Conservation (phyloP, 2,329 filamentous ascomycete species). For the Corinectria fuckeliana region DNA sequence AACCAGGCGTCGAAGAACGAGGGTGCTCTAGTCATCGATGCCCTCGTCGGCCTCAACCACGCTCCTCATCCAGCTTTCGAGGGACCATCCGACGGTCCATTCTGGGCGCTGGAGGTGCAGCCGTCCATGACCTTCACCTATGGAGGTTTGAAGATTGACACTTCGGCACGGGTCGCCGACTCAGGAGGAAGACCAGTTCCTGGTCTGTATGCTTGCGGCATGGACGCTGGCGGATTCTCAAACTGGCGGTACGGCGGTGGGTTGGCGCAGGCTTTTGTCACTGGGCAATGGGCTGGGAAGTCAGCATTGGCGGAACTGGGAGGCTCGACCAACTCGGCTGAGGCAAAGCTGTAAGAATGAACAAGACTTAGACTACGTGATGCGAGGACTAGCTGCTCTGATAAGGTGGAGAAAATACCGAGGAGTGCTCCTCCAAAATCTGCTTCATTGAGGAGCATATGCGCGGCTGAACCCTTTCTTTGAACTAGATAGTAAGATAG, state of each 20-base stretch:
- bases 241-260: conserved; percentile 24
- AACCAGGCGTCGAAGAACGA: conserved; percentile 1
- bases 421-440: conserved; percentile 11
- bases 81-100: conserved; percentile 4
- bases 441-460: neutral
- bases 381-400: neutral
- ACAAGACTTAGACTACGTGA: neutral
- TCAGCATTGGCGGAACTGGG: neutral
- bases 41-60: conserved; percentile 12
- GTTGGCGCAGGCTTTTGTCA: conserved; percentile 20
- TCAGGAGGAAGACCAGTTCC: conserved; percentile 8
- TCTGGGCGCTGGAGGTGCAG: conserved; percentile 25
- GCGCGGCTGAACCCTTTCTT: neutral
- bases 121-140: conserved; percentile 24
- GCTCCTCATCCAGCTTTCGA: conserved; percentile 13
- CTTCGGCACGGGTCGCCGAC: conserved; percentile 9
- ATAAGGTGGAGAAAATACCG: neutral
- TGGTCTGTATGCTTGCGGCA: conserved; percentile 17
- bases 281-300: conserved; percentile 17
- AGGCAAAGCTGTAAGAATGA: conserved; percentile 6
- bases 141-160: conserved; percentile 17
- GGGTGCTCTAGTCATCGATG: neutral
- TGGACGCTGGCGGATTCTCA: conserved; percentile 24
- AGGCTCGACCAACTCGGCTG: neutral
- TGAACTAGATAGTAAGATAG: neutral